A percentile compares a stretch with the other conserved stretches of the same genome.
phyloP scores from a whole-genome alignment of 176 grass and related monocot species.

The Hsuehochloa calcarea region DNA sequence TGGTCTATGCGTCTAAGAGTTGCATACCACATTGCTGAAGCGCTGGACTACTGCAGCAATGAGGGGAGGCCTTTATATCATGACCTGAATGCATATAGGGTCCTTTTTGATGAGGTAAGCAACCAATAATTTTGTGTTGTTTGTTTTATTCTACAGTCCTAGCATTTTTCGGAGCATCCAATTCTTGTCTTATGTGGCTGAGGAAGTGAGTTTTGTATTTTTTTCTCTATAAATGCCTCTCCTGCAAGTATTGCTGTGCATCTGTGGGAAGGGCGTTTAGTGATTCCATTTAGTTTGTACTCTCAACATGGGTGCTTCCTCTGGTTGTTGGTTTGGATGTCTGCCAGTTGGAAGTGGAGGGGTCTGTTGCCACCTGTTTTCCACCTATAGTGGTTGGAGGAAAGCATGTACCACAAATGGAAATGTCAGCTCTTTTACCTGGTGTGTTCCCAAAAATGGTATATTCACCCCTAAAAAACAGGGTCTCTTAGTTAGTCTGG shows the following conservation, averaged over 20 bases:
- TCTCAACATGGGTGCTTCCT: background rate
- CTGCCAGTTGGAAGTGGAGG: constrained; percentile 5
- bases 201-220: background rate
- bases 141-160: background rate
- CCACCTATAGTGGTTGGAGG: constrained; percentile 1
- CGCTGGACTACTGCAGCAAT: constrained; percentile 71
- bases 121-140: background rate
- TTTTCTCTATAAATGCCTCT: background rate
- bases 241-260: background rate
- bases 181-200: constrained; percentile 10
- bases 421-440: constrained; percentile 13
- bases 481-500: background rate
- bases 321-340: constrained; percentile 9
- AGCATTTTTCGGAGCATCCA: background rate
- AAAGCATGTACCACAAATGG: background rate
- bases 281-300: background rate
- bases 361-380: background rate
- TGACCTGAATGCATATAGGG: constrained; percentile 91
- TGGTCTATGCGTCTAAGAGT: constrained; percentile 99
- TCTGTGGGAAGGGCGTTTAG: background rate
- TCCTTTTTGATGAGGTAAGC: constrained; percentile 88
- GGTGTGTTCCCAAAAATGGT: background rate
- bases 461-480: background rate
- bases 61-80: constrained; percentile 84
- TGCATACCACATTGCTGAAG: constrained; percentile 85